These are phyloP conservation scores for Phyllosticta capitalensis DNA, from an alignment of 2,329 filamentous ascomycete genomes.

Conservation along the genomic window DNA sequence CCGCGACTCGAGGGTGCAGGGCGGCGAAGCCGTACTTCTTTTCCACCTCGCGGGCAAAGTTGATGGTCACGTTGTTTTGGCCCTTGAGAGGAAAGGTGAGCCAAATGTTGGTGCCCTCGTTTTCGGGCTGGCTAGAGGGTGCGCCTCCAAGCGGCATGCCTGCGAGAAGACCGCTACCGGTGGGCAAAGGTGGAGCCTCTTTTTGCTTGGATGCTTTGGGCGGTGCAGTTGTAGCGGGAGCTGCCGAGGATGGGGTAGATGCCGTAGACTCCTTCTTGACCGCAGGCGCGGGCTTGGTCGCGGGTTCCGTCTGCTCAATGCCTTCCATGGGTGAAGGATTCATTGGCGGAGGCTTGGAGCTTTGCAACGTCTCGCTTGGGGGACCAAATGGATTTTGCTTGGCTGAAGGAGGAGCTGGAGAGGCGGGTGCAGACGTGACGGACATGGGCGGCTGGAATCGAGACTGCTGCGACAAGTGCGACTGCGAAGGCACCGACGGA, in stretches of 20 bases:
- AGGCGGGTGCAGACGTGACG: slow-evolving; percentile 31
- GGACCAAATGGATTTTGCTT: slow-evolving; percentile 9
- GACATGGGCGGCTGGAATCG: slow-evolving; percentile 24
- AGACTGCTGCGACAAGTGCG: slow-evolving; percentile 14
- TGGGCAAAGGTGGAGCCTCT: slow-evolving; percentile 47
- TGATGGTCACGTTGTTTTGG: slow-evolving; percentile 82
- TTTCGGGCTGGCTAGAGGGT: slow-evolving; percentile 33
- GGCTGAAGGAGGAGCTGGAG: slow-evolving; percentile 19
- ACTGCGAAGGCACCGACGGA: slow-evolving; percentile 33
- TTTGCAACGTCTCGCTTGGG: not conserved
- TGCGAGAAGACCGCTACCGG: slow-evolving; percentile 55
- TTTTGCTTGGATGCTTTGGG: slow-evolving; percentile 47
- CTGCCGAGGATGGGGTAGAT: slow-evolving; percentile 37
- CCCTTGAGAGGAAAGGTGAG: slow-evolving; percentile 74
- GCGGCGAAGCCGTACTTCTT: slow-evolving; percentile 93
- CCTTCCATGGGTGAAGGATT: slow-evolving; percentile 25
- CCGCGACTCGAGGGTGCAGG: slow-evolving; percentile 80
- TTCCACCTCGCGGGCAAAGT: slow-evolving; percentile 88
- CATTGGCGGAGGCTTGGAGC: slow-evolving; percentile 5
- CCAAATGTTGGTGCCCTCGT: slow-evolving; percentile 65
- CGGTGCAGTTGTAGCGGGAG: slow-evolving; percentile 33
- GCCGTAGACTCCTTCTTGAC: slow-evolving; percentile 31
- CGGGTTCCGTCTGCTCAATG: slow-evolving; percentile 21
- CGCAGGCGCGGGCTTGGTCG: slow-evolving; percentile 11
- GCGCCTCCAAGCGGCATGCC: slow-evolving; percentile 50